Conservation (phyloP, 2,329 filamentous ascomycete species). For the Ceratocystis eucalypticola region DNA sequence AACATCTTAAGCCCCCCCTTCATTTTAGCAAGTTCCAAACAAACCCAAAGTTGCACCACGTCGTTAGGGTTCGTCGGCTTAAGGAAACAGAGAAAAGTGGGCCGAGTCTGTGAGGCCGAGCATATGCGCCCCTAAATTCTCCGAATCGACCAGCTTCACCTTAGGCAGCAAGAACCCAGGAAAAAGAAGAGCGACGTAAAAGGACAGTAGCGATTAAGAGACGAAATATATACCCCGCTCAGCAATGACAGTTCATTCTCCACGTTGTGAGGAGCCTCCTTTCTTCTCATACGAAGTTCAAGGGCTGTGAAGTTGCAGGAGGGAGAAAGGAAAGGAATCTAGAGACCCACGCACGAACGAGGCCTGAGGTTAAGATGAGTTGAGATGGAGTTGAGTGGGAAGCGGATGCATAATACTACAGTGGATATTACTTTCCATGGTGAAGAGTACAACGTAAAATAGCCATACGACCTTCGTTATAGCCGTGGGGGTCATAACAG, state of each 20-base stretch:
- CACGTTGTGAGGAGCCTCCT: background rate
- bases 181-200: background rate
- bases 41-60: background rate
- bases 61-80: background rate
- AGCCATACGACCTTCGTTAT: background rate
- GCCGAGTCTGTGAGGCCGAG: background rate
- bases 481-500: conserved; percentile 5
- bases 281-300: background rate
- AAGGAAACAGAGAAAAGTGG: background rate
- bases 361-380: too few species aligned
- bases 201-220: too few species aligned
- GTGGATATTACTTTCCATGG: background rate
- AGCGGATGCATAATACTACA: background rate
- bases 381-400: background rate
- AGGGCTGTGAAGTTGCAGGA: background rate
- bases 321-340: background rate
- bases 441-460: background rate
- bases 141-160: background rate
- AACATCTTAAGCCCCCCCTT: too few species aligned
- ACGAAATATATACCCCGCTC: background rate
- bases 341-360: background rate
- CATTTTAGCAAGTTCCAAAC: too few species aligned
- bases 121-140: background rate
- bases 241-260: background rate
- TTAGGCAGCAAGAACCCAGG: background rate